Evolutionary conservation across 495 filamentous ascomycete species (phyloP).

Genomic region (Parmelia sp.): DNA sequence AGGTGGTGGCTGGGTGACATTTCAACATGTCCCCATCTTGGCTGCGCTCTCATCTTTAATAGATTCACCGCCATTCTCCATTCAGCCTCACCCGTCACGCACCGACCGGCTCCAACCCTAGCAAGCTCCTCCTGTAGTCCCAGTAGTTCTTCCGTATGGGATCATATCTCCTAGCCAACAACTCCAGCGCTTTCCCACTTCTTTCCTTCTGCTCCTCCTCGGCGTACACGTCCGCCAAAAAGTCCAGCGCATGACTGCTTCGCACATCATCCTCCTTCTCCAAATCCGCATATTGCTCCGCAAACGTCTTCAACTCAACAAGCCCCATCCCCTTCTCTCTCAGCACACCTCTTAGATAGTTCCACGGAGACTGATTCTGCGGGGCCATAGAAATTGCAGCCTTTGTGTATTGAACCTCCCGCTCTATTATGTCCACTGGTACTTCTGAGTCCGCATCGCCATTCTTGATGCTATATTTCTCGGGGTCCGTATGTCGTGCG

Average conservation of each 20-base stretch:
- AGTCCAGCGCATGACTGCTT: slow-evolving; percentile 83
- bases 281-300: slow-evolving; percentile 54
- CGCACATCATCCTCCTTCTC: slow-evolving; percentile 43
- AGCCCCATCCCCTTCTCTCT: slow-evolving; percentile 55
- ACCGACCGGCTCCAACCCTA: slow-evolving; percentile 29
- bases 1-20: too few species aligned
- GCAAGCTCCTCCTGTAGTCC: slow-evolving; percentile 61
- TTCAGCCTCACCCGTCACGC: slow-evolving; percentile 3
- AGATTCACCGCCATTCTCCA: too few species aligned
- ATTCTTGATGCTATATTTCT: slow-evolving; percentile 20
- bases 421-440: slow-evolving; percentile 57
- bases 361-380: slow-evolving; percentile 92
- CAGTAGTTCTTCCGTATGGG: slow-evolving; percentile 87
- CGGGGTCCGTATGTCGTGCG: slow-evolving; percentile 40
- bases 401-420: slow-evolving; percentile 68
- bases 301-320: slow-evolving; percentile 57
- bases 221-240: slow-evolving; percentile 74
- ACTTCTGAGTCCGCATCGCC: slow-evolving; percentile 40
- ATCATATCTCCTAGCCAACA: slow-evolving; percentile 82
- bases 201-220: slow-evolving; percentile 52
- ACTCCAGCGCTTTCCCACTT: slow-evolving; percentile 57
- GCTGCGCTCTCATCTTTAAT: too few species aligned
- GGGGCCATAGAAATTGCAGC: slow-evolving; percentile 68
- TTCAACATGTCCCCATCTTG: too few species aligned
- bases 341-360: slow-evolving; percentile 74